Evolutionary conservation across 805 yeast species (phyloP), one percentile per base, ranked within the genome.

Genomic region (Henningerozyma blattae): DNA sequence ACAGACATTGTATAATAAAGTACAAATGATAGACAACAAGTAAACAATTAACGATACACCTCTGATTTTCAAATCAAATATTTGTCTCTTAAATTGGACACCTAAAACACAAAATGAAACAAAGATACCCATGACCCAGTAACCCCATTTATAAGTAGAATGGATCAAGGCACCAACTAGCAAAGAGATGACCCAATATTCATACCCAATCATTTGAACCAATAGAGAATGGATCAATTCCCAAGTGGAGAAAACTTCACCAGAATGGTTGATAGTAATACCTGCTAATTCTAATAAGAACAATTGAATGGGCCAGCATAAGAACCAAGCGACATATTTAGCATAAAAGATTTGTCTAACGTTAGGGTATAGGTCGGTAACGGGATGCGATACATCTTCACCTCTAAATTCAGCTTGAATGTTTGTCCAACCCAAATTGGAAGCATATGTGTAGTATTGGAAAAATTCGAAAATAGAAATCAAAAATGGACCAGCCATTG

Each of bases 251-350:
- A 15, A n/a, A 3, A 15, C 17, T 15, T 16, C 33, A 41, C 43
- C 9, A 37, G 20, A 37, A 40, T 33, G 30, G 42, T 44, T 14
- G 36, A 33, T 39, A 47, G 49, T 27, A 36, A 38, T n/a, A 24
- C 27, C 27, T 10, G 27, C 27, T 6, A 24, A 6, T 24, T 24
- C 27, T 12, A 24, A 5, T 8, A 24, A 2, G 14, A 24, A 24
- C n/a, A 24, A 24, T 24, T 24, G 27, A 8, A 24, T 24, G 41
- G 57, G 57, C 36, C 41, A 40, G 14, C 71, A 58, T 45, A 72
- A 55, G 55, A 74, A 74, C 74, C 75, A 74, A 36, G 74, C 79
- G 43, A 72, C 62, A 46, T 59, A 71, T 51, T 70, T 67, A 16
- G 67, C 64, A 47, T 74, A 74, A 50, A 72, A 74, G 42, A 74